A percentile compares a stretch with the other conserved stretches of the same genome.
These are phyloP conservation scores for Ballota nigra DNA, from an alignment of 257 asterid species.

Conservation along the genomic window DNA sequence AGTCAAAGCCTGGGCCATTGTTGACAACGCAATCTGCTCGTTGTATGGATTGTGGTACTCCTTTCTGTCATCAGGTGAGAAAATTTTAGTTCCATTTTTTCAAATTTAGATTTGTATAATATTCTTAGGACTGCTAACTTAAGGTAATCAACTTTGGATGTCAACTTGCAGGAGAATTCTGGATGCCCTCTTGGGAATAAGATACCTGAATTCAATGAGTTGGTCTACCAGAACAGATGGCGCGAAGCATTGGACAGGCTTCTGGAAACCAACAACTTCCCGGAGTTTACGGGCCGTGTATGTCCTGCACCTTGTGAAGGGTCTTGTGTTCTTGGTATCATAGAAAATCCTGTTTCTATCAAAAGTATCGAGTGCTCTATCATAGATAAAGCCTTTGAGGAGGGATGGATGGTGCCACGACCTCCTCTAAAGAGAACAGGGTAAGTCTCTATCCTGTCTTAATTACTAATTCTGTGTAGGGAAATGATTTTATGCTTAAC, in stretches of 20 bases:
- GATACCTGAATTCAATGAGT: slow-evolving; percentile 96
- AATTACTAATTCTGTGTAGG: neutral
- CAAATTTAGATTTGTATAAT: neutral
- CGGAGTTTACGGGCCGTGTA: slow-evolving; percentile 98
- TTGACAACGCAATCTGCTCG: slow-evolving; percentile 96
- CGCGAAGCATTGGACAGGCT: slow-evolving; percentile 98
- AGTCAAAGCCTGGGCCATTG: slow-evolving; percentile 79
- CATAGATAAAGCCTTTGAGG: slow-evolving; percentile 92
- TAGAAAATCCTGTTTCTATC: slow-evolving; percentile 95
- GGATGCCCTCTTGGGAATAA: slow-evolving; percentile 99
- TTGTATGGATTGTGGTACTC: slow-evolving; percentile 99
- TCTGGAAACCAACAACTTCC: slow-evolving; percentile 96
- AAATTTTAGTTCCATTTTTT: neutral
- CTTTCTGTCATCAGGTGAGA: slow-evolving; percentile 94
- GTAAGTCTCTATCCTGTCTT: slow-evolving; percentile 34
- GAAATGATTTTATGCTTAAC: neutral
- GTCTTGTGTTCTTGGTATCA: slow-evolving; percentile 97
- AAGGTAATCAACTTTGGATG: neutral
- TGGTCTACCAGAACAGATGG: slow-evolving; percentile 98
- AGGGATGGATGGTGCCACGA: slow-evolving; percentile 99
- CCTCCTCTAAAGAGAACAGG: slow-evolving; percentile 83
- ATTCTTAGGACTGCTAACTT: neutral
- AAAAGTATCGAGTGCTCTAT: slow-evolving; percentile 94
- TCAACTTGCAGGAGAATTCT: slow-evolving; percentile 72
- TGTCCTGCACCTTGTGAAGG: slow-evolving; percentile 99